Evolutionary conservation across 2,329 filamentous ascomycete species (phyloP).

Genomic region (Penicillium vulpinum): DNA sequence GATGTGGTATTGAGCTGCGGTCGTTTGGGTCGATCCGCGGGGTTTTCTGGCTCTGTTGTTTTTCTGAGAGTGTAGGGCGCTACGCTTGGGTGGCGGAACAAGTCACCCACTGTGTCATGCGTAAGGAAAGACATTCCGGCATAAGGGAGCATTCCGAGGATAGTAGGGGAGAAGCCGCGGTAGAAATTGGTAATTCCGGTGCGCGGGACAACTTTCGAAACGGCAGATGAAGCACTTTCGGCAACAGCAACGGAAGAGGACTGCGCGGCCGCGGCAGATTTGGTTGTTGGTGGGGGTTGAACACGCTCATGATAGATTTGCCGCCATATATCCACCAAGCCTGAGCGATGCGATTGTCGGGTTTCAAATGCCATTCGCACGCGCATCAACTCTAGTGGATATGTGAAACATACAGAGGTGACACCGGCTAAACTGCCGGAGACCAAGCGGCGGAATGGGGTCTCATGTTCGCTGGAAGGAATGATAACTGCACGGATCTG

Average conservation of each 20-base stretch:
- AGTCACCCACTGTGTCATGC: conserved; percentile 84
- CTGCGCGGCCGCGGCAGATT: conserved; percentile 19
- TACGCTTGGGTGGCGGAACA: conserved; percentile 69
- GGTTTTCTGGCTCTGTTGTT: conserved; percentile 51
- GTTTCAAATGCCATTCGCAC: conserved; percentile 96
- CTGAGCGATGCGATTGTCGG: conserved; percentile 68
- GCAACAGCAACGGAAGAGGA: conserved; percentile 45
- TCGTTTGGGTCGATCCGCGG: conserved; percentile 56
- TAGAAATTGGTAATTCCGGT: conserved; percentile 88
- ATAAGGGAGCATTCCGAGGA: conserved; percentile 95
- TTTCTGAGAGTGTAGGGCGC: conserved; percentile 74
- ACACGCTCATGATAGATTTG: conserved; percentile 82
- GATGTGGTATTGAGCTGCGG: conserved; percentile 79
- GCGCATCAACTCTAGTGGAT: conserved; percentile 88
- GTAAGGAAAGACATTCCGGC: conserved; percentile 94
- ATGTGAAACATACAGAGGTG: conserved; percentile 92
- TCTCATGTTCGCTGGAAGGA: conserved; percentile 70
- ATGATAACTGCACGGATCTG: conserved; percentile 85
- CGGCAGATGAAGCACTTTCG: conserved; percentile 34
- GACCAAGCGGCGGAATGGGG: conserved; percentile 65
- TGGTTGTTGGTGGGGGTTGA: conserved; percentile 32
- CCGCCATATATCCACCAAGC: conserved; percentile 72
- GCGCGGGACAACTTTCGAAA: conserved; percentile 58
- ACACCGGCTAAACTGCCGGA: conserved; percentile 62
- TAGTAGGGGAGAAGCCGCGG: conserved; percentile 83